A percentile compares a stretch with the other conserved stretches of the same genome.
These are phyloP conservation scores for Zangia roseola DNA, from an alignment of 768 basidiomycete genomes.

Conservation along the genomic window DNA sequence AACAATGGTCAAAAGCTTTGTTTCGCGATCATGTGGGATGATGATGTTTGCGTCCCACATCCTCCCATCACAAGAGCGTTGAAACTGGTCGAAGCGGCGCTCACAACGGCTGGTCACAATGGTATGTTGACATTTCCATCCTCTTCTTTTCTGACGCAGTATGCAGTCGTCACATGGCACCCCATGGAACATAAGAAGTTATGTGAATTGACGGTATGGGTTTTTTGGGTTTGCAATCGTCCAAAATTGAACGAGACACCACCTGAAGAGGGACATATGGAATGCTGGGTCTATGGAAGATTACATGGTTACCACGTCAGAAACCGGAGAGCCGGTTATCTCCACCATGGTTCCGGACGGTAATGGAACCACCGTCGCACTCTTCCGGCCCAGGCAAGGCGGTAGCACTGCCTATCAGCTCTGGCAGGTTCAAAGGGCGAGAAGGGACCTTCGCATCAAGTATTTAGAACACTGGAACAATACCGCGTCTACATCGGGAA, in stretches of 20 bases:
- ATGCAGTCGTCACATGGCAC: constrained; percentile 69
- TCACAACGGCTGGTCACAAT: constrained; percentile 61
- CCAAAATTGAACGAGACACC: not conserved
- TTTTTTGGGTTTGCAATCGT: too few relatives aligned
- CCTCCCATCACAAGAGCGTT: constrained; percentile 66
- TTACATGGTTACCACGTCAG: constrained; percentile 35
- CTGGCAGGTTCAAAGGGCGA: constrained; percentile 64
- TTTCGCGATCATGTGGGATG: constrained; percentile 66
- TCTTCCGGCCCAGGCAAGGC: constrained; percentile 27
- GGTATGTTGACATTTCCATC: constrained; percentile 37
- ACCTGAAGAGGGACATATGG: constrained; percentile 41
- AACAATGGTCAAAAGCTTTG: constrained; percentile 51
- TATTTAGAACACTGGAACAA: constrained; percentile 65
- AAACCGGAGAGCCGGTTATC: constrained; percentile 56
- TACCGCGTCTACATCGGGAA: constrained; percentile 51
- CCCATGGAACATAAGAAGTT: constrained; percentile 54
- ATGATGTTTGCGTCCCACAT: constrained; percentile 56
- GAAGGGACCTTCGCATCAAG: constrained; percentile 46
- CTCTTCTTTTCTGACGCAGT: not conserved
- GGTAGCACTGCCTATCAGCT: constrained; percentile 54
- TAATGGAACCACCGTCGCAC: constrained; percentile 5
- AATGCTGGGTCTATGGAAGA: constrained; percentile 50
- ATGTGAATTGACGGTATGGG: constrained; percentile 39
- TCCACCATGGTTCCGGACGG: constrained; percentile 41
- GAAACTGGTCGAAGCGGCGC: constrained; percentile 51